Evolutionary conservation across 176 grass and related monocot species (phyloP).

Genomic region (Thalia dealbata): DNA sequence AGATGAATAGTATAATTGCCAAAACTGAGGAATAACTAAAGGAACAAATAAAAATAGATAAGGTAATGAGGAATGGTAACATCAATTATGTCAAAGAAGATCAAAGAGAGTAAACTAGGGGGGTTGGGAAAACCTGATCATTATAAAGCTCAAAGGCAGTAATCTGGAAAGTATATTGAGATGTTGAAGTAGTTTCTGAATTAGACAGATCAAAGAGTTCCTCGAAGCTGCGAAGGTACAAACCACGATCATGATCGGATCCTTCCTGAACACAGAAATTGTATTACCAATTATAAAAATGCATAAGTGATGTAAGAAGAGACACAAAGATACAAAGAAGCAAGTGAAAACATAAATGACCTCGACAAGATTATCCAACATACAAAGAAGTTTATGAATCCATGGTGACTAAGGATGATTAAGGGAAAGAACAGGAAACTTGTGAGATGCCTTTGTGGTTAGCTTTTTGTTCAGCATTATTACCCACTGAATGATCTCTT

Average conservation of each 20-base stretch:
- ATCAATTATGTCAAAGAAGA: not conserved
- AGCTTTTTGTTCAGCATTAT: not conserved
- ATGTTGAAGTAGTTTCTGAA: slow-evolving; percentile 74
- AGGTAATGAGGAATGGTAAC: not conserved
- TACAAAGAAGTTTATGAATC: not conserved
- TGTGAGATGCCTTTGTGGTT: not conserved
- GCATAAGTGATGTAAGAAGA: slow-evolving; percentile 21
- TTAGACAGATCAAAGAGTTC: slow-evolving; percentile 97
- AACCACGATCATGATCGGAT: slow-evolving; percentile 85
- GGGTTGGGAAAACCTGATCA: slow-evolving; percentile 59
- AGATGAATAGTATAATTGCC: not conserved
- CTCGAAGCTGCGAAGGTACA: slow-evolving; percentile 85
- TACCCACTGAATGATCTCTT: not conserved
- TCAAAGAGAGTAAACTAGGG: not conserved
- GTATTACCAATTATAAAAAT: slow-evolving; percentile 12
- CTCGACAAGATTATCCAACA: not conserved
- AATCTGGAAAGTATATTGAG: slow-evolving; percentile 82
- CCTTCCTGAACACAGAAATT: slow-evolving; percentile 71
- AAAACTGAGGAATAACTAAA: not conserved
- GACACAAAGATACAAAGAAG: not conserved
- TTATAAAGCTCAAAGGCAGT: slow-evolving; percentile 96
- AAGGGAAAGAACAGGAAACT: not conserved
- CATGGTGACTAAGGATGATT: not conserved
- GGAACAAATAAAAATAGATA: not conserved
- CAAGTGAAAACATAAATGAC: not conserved